Conservation (phyloP, 192 early-diverging fungal genomes). For the Coemansia sp. region DNA sequence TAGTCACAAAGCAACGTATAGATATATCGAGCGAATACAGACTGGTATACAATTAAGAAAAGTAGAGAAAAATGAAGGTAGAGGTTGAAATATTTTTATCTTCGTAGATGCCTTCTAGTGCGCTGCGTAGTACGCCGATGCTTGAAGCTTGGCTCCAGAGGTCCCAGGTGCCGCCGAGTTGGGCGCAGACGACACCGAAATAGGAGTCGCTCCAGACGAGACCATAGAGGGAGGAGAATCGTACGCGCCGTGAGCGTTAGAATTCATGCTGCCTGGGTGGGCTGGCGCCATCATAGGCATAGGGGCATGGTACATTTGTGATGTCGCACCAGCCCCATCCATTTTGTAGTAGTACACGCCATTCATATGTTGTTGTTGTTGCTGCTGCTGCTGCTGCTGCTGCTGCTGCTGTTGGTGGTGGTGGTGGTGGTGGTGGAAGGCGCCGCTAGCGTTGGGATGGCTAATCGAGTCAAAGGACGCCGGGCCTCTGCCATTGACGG, state of each 20-base stretch:
- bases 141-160: slow-evolving; percentile 28
- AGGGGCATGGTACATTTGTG: slow-evolving; percentile 22
- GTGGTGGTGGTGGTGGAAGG: slow-evolving; percentile 21
- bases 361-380: slow-evolving; percentile 23
- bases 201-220: slow-evolving; percentile 3
- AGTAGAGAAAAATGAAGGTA: background rate
- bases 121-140: slow-evolving; percentile 25
- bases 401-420: slow-evolving; percentile 25
- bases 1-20: background rate
- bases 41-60: slow-evolving; percentile 6
- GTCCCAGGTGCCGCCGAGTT: slow-evolving; percentile 9
- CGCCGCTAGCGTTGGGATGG: slow-evolving; percentile 5
- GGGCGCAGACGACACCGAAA: slow-evolving; percentile 11
- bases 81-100: background rate
- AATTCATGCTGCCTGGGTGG: slow-evolving; percentile 14
- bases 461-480: slow-evolving; percentile 11
- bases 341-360: slow-evolving; percentile 46
- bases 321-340: slow-evolving; percentile 23
- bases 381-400: slow-evolving; percentile 24
- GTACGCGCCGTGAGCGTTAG: background rate
- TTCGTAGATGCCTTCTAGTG: slow-evolving; percentile 1
- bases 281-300: slow-evolving; percentile 34
- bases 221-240: slow-evolving; percentile 2
- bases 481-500: slow-evolving; percentile 10
- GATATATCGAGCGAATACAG: background rate